Evolutionary conservation across 352 stramenopile species (phyloP).

Genomic region (Phytopythium chamaehyphon): DNA sequence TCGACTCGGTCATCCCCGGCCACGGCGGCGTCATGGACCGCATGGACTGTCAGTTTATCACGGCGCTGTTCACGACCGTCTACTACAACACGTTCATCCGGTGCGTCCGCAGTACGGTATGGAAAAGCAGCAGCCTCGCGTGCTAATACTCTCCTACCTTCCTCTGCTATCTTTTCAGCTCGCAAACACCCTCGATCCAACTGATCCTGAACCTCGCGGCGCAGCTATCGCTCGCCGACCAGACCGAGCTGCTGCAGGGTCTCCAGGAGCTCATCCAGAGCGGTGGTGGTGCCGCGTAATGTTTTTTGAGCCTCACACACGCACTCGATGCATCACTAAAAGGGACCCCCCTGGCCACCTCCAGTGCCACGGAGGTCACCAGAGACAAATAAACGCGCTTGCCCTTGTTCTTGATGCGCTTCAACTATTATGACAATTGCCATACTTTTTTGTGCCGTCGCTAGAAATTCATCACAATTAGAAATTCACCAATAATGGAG

Average conservation of each 20-base stretch:
- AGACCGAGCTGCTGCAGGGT: conserved; percentile 60
- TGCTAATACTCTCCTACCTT: conserved; percentile 7
- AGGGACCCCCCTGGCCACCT: no score
- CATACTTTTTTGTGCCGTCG: not conserved
- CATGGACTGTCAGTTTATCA: conserved; percentile 98
- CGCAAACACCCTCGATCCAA: conserved; percentile 48
- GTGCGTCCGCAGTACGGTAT: conserved; percentile 18
- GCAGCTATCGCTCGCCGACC: conserved; percentile 60
- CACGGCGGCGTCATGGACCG: conserved; percentile 97
- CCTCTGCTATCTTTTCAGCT: conserved; percentile 34
- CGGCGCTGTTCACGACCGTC: conserved; percentile 93
- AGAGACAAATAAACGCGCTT: no score
- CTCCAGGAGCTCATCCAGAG: conserved; percentile 59
- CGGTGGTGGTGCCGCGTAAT: conserved; percentile 24
- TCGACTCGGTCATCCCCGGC: conserved; percentile 97
- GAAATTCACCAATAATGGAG: no score
- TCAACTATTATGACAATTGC: no score
- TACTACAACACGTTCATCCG: conserved; percentile 98
- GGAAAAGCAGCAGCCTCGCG: not conserved
- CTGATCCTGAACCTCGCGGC: conserved; percentile 76
- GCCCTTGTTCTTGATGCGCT: no score
- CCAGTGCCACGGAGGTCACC: no score
- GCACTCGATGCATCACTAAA: not conserved
- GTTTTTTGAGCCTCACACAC: not conserved
- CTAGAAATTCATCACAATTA: no score